Base-by-base conservation (phyloP, 2,329 filamentous ascomycete genomes). In the Pseudogymnoascus verrucosus region DNA sequence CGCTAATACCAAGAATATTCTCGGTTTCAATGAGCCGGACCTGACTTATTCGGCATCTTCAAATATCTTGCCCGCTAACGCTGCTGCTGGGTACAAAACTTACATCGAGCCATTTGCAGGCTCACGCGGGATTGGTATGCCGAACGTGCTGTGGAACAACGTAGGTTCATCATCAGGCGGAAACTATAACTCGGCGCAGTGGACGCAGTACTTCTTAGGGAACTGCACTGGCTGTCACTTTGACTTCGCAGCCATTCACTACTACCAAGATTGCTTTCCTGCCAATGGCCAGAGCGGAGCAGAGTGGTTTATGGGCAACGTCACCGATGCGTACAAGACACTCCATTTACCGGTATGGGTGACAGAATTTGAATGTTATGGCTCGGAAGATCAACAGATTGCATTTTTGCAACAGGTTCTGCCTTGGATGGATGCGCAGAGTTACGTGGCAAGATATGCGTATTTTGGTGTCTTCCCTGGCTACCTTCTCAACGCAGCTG, bases 11-110 rank as follows among this genome's bases (percentile, higher is more conserved):
- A 80, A 79, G 68, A 78, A 79, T 68, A 74, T 89, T 62, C 80
- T 89, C 71, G 80, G 81, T 73, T 89, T 88, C 82, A 90, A 90
- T 78, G 87, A 90, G 79, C 84, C 84, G 44, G 87, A 90, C 74
- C 80, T 81, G 66, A 69, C 69, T n/a, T 69, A 66, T 31, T 62
- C 51, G 1, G 73, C 72, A 23, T 86, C 89, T 74, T 77, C 84
- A 68, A 83, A 86, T 77, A 68, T 69, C 23, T 44, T 64, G 19
- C 65, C 68, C 2, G 66, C 65, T 42, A 63, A 78, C 60, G 78
- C 78, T 19, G 78, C 76, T 4, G 61, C 67, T 3, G 74, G 71
- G 11, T 71, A 62, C 64, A 68, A 28, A 28, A 28, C 26, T 10
- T 76, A 76, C 68, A 77, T 80, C 72, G 69, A 78, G 66, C 78